Conservation (phyloP, 208 protist species). For the Blechomonas ayalai region DNA sequence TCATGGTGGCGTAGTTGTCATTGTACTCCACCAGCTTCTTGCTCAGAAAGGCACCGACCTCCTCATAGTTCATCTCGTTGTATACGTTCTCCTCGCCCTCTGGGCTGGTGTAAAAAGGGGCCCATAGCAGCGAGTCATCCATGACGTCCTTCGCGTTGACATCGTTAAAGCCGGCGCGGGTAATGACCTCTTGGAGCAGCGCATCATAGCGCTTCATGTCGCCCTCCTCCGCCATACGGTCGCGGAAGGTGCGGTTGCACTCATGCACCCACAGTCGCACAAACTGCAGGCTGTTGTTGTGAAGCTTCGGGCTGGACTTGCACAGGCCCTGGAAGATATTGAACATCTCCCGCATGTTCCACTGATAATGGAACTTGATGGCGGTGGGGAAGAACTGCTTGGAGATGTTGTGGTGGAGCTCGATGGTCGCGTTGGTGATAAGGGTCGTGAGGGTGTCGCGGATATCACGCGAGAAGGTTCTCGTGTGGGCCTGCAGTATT, state of each 20-base stretch:
- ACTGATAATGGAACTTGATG: slow-evolving; percentile 99
- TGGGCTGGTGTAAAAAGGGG: slow-evolving; percentile 83
- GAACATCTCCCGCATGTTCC: slow-evolving; percentile 98
- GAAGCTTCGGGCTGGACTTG: slow-evolving; percentile 82
- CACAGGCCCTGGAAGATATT: slow-evolving; percentile 95
- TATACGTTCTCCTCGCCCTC: slow-evolving; percentile 89
- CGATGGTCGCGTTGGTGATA: slow-evolving; percentile 89
- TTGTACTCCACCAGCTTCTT: slow-evolving; percentile 96
- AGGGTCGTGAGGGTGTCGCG: slow-evolving; percentile 80
- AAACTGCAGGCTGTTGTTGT: slow-evolving; percentile 75
- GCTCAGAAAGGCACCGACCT: slow-evolving; percentile 73
- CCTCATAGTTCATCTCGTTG: slow-evolving; percentile 80
- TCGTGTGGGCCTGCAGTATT: slow-evolving; percentile 92
- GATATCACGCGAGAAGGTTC: slow-evolving; percentile 78
- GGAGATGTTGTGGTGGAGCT: slow-evolving; percentile 84
- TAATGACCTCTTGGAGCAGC: slow-evolving; percentile 81
- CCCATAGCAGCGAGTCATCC: slow-evolving; percentile 92
- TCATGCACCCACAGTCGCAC: slow-evolving; percentile 96
- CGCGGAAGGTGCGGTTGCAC: slow-evolving; percentile 95
- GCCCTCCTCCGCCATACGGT: slow-evolving; percentile 90
- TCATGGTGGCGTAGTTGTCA: slow-evolving; percentile 93
- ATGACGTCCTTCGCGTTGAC: slow-evolving; percentile 77
- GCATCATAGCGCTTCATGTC: slow-evolving; percentile 90
- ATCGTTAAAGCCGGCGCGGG: slow-evolving; percentile 75
- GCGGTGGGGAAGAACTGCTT: slow-evolving; percentile 97